Conservation (phyloP, 306 rosid species). For the Vicia villosa region DNA sequence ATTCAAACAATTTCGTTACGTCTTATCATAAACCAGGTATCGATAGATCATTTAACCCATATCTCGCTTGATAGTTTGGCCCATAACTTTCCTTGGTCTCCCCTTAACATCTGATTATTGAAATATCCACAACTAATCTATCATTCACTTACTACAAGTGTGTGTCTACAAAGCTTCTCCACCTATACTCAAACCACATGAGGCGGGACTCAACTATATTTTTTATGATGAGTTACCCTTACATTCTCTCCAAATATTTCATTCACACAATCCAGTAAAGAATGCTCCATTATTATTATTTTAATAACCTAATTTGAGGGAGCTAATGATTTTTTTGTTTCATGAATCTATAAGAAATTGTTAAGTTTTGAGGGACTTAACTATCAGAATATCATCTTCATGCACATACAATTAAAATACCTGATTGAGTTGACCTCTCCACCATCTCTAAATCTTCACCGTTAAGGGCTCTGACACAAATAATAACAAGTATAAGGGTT, state of each 20-base stretch:
- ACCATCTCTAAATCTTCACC: conserved; percentile 57
- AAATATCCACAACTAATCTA: not conserved
- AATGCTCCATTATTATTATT: not conserved
- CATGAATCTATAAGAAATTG: conserved; percentile 6
- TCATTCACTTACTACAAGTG: not conserved
- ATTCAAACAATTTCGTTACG: not conserved
- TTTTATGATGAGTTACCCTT: not conserved
- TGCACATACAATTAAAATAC: conserved; percentile 42
- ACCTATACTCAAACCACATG: not conserved
- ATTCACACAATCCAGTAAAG: not conserved
- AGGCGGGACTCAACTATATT: not conserved
- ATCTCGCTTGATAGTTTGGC: not conserved
- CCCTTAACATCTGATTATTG: not conserved
- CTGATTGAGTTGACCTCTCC: conserved; percentile 53
- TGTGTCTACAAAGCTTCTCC: not conserved
- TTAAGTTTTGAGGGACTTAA: conserved; percentile 1
- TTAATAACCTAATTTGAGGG: conserved; percentile 1
- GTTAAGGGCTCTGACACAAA: conserved; percentile 49
- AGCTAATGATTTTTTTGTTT: not conserved
- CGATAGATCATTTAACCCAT: not conserved
- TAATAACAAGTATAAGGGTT: conserved; percentile 36
- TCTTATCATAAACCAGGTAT: conserved; percentile 3
- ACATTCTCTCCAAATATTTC: not conserved
- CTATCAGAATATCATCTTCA: conserved; percentile 25
- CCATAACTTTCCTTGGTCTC: not conserved